Evolutionary conservation across 495 filamentous ascomycete genomes (phyloP).

Genomic region (Lophiostoma macrostomum): DNA sequence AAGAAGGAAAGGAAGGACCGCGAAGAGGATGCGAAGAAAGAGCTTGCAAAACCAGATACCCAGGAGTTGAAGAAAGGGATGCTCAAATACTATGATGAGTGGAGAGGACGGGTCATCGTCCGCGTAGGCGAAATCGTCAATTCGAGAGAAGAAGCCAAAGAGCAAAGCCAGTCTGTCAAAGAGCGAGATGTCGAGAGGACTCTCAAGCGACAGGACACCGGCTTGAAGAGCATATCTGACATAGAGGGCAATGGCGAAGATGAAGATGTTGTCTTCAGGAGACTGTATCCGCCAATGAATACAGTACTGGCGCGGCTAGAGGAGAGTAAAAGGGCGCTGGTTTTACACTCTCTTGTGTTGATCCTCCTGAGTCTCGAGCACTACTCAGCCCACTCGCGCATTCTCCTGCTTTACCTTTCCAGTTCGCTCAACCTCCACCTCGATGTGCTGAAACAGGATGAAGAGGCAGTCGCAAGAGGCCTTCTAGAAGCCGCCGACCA

Average conservation of each 20-base stretch:
- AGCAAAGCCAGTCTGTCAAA: slow-evolving; percentile 26
- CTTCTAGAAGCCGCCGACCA: slow-evolving; percentile 66
- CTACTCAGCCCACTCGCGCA: slow-evolving; percentile 42
- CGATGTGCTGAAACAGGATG: slow-evolving; percentile 37
- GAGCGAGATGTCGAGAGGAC: slow-evolving; percentile 12
- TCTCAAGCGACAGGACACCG: slow-evolving; percentile 13
- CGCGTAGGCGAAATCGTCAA: slow-evolving; percentile 66
- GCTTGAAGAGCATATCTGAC: slow-evolving; percentile 17
- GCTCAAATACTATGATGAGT: slow-evolving; percentile 61
- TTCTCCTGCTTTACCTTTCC: slow-evolving; percentile 39
- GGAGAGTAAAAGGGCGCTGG: slow-evolving; percentile 34
- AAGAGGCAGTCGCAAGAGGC: slow-evolving; percentile 58
- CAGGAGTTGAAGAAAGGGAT: slow-evolving; percentile 44
- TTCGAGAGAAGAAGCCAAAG: slow-evolving; percentile 46
- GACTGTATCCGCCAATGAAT: slow-evolving; percentile 38
- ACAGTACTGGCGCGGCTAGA: slow-evolving; percentile 34
- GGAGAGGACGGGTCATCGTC: slow-evolving; percentile 59
- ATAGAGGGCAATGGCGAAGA: slow-evolving; percentile 29
- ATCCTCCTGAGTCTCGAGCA: slow-evolving; percentile 42
- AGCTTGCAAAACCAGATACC: slow-evolving; percentile 34
- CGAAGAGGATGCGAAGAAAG: slow-evolving; percentile 35
- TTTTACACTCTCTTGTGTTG: slow-evolving; percentile 40
- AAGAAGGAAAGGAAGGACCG: slow-evolving; percentile 10
- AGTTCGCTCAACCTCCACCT: slow-evolving; percentile 37
- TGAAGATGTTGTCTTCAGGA: slow-evolving; percentile 28